Evolutionary conservation across 192 early-diverging fungal species (phyloP), one percentile per base, ranked within the genome.

Genomic region (Coemansia sp.): DNA sequence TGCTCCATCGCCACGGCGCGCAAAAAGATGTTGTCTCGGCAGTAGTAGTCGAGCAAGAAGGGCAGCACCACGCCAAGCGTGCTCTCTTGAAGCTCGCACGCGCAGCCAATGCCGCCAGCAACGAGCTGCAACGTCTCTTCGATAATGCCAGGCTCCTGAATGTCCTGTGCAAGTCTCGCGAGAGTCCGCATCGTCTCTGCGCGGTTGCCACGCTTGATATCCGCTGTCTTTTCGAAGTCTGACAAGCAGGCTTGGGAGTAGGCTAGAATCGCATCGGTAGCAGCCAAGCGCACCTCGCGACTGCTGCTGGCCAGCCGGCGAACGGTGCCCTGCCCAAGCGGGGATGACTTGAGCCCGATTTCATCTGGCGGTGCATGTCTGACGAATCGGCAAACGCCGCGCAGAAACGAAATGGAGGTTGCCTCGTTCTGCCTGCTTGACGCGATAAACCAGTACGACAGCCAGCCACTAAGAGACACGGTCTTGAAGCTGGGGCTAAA

Each of bases 361-460:
- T 84, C 82, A 2, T 79, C 69, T 2, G 53, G 38, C 31, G 65
- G 66, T 1, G 82, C 77, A 35, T 84, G 82, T 12, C 64, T 54
- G 31, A 84, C 68, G 62, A 84, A 84, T 47, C 77, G 68, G 7
- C 58, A 60, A 1, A 74, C 53, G 7, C 65, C 59, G 17, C 71
- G 63, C 9, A 84, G 56, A 59, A 79, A 84, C 25, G 47, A 62
- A 2, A 70, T 59, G 6, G 73, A 68, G 1, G 70, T 67, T 0
- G 42, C 42, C 10, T 75, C 67, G 35, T 62, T 45, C 37, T 71
- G 73, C 15, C 67, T 64, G 57, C 62, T 71, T 5, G 70, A 69
- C 11, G 73, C 77, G 40, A 84, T 75, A 59, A 84, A 84, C 82
- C 82, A 84, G 59, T 72, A 79, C 0, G 82, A 67, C 35, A 84